phyloP scores from a whole-genome alignment of 352 stramenopile genomes.

The Phytophthora syringae region DNA sequence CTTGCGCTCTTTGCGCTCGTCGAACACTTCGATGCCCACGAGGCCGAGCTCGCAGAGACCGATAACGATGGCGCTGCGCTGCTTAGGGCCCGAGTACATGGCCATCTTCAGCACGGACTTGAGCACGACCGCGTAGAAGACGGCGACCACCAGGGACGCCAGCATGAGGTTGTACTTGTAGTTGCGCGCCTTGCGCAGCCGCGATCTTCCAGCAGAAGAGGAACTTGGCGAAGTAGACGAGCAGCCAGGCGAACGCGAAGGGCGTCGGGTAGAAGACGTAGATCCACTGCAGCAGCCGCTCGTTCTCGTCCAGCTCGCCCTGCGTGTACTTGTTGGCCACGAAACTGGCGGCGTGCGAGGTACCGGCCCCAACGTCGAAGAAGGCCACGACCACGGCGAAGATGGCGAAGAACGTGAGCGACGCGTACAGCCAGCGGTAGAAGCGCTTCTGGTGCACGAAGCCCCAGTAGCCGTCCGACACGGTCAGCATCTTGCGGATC shows the following conservation, averaged over 20 bases:
- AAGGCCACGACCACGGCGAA: constrained; percentile 80
- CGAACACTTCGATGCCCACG: constrained; percentile 77
- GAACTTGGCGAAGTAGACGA: constrained; percentile 87
- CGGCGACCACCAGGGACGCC: constrained; percentile 54
- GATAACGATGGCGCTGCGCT: constrained; percentile 67
- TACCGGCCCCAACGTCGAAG: constrained; percentile 72
- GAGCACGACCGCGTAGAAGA: constrained; percentile 64
- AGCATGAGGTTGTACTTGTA: constrained; percentile 88
- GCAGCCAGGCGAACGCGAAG: constrained; percentile 68
- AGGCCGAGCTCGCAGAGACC: constrained; percentile 71
- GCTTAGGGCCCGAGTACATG: constrained; percentile 60
- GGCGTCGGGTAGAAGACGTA: constrained; percentile 80
- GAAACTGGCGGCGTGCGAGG: constrained; percentile 54
- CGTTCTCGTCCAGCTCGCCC: constrained; percentile 73
- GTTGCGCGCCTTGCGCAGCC: constrained; percentile 74
- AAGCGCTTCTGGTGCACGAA: constrained; percentile 80
- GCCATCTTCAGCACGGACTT: constrained; percentile 66
- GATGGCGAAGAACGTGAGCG: constrained; percentile 78
- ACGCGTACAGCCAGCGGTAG: constrained; percentile 75
- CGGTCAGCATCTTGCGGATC: constrained; percentile 70
- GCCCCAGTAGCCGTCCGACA: constrained; percentile 82
- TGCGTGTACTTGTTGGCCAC: constrained; percentile 59
- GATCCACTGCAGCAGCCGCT: constrained; percentile 73
- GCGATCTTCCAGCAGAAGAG: constrained; percentile 76
- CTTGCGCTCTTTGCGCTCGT: constrained; percentile 64